Evolutionary conservation across 306 rosid species (phyloP), one percentile per base, ranked within the genome.

Genomic region (Cucumis hystrix): DNA sequence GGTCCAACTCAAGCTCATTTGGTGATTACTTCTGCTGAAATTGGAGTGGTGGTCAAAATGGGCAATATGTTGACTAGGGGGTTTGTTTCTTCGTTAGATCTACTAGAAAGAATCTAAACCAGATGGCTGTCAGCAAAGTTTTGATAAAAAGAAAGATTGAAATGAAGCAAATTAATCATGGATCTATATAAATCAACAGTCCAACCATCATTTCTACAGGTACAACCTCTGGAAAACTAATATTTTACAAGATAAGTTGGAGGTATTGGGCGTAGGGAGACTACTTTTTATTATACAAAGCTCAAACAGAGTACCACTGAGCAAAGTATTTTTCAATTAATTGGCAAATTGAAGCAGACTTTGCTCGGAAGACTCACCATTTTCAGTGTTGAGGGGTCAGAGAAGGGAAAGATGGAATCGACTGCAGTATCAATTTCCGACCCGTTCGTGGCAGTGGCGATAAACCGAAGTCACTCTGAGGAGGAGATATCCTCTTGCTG

Each of bases 331-430:
- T 77, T 80, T 79, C 67, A 74, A 63, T 84, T 74, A 49, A 65
- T 39, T 20, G 72, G 49, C 40, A 61, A 80, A 57, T 78, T 60
- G 39, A 66, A 72, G 35, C 74, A 74, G 20, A 51, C 63, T 75
- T 57, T 80, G 35, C 75, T 43, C 47, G 45, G 41, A 74, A 77
- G 45, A 66, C 55, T 65, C 74, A 77, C 13, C 82, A 15, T 57
- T 78, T 84, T 79, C 76, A 89, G 56, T 89, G 91, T 77, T 84
- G 91, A 41, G 89, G 87, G 72, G 90, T 86, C 78, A 93, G 98
- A 78, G 96, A 91, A 56, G 98, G 96, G 78, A 91, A 93, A 4
- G 96, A 89, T n/a, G 98, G 94, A 78, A 91, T 91, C 39, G 96
- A 91, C 59, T 88, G 96, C 58, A 91, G 77, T 63, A 91, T 91